A percentile compares a stretch with the other conserved stretches of the same genome.
phyloP scores from a whole-genome alignment of 2,329 filamentous ascomycete species.

The Elsinoe perseae region DNA sequence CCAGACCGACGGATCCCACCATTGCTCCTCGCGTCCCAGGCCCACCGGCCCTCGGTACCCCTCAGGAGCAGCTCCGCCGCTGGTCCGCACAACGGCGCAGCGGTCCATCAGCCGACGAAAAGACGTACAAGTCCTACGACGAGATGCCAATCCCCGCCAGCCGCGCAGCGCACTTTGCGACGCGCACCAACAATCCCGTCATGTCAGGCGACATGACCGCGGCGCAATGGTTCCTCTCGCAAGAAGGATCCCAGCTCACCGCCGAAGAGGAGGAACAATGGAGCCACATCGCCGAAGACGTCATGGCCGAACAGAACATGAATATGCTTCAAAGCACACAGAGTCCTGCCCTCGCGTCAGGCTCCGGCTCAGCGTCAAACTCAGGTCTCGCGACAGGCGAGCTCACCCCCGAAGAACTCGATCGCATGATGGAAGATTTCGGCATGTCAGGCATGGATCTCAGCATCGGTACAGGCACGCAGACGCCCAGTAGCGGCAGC shows the following conservation, averaged over 20 bases:
- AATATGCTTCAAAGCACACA: background rate
- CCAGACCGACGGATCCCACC: conserved; percentile 16
- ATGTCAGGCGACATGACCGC: background rate
- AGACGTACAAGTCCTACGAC: conserved; percentile 10
- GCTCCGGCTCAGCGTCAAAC: background rate
- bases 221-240: background rate
- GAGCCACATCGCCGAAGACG: background rate
- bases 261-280: background rate
- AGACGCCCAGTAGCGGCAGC: conserved; percentile 8
- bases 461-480: background rate
- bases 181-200: background rate
- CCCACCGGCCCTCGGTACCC: background rate
- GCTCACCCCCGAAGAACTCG: background rate
- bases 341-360: background rate
- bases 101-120: background rate
- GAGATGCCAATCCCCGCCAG: conserved; percentile 2
- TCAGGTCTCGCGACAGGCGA: background rate
- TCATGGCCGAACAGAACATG: background rate
- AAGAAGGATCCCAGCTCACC: background rate
- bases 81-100: conserved; percentile 4
- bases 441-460: conserved; percentile 2
- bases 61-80: conserved; percentile 11
- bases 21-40: conserved; percentile 17
- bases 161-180: conserved; percentile 2
- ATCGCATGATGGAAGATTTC: conserved; percentile 6